Evolutionary conservation across 2,329 filamentous ascomycete genomes (phyloP).

Genomic region (Trichoderma aggressivum): DNA sequence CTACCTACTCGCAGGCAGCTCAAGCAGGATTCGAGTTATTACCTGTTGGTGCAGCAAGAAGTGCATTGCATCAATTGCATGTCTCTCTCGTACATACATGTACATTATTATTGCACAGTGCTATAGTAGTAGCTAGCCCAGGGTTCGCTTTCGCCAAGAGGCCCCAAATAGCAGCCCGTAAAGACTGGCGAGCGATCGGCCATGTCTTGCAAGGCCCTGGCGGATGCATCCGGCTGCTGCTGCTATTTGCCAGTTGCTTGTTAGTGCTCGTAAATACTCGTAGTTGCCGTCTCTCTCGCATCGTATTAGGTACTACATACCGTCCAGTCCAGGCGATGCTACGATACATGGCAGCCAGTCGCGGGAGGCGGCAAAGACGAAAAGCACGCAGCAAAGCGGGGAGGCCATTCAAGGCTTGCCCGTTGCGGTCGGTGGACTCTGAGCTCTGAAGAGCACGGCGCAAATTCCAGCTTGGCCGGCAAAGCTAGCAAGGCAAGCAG

Average conservation of each 20-base stretch:
- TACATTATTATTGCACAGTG: too few species aligned
- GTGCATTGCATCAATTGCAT: background rate
- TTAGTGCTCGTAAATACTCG: too few species aligned
- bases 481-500: too few species aligned
- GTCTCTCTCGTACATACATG: background rate
- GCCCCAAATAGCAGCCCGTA: background rate
- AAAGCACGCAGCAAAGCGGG: conserved; percentile 1
- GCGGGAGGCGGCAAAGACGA: background rate
- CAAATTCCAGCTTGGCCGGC: conserved; percentile 10
- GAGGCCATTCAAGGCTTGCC: background rate
- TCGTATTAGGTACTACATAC: background rate
- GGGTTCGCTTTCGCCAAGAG: conserved; percentile 4
- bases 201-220: background rate
- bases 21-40: too few species aligned
- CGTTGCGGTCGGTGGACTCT: background rate
- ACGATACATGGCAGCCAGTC: background rate
- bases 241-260: too few species aligned
- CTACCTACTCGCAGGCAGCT: too few species aligned
- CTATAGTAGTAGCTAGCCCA: too few species aligned
- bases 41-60: too few species aligned
- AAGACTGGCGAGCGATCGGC: conserved; percentile 4
- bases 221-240: background rate
- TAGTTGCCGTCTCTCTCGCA: background rate
- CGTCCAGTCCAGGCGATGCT: background rate
- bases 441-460: background rate